A percentile compares a stretch with the other conserved stretches of the same genome.
phyloP scores from a whole-genome alignment of 352 stramenopile species.

The Phytopythium helicoides region DNA sequence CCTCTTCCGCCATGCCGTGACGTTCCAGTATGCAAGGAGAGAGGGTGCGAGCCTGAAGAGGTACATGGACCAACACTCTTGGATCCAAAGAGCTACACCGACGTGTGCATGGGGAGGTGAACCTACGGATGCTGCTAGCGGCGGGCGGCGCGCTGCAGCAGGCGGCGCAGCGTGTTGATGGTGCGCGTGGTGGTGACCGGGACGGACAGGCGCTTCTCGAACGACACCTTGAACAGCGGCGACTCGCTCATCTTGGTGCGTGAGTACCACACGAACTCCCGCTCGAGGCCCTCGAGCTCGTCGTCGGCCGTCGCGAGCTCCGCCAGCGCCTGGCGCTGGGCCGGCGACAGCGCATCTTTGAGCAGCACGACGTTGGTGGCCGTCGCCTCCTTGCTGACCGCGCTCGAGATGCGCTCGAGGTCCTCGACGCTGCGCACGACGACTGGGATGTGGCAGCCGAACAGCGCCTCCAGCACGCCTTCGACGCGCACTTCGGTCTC shows the following conservation, averaged over 20 bases:
- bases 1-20: background rate
- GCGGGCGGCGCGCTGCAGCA: slow-evolving; percentile 4
- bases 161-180: slow-evolving; percentile 29
- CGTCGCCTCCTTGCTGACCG: slow-evolving; percentile 12
- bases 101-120: no score
- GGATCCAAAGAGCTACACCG: no score
- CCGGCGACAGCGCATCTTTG: slow-evolving; percentile 15
- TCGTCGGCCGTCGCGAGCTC: slow-evolving; percentile 13
- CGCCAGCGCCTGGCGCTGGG: slow-evolving; percentile 17
- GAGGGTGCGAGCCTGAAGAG: background rate
- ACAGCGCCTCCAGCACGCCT: slow-evolving; percentile 17
- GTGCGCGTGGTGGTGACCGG: slow-evolving; percentile 20
- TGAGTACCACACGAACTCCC: slow-evolving; percentile 26
- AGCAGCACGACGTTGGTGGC: slow-evolving; percentile 27
- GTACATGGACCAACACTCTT: no score
- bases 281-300: slow-evolving; percentile 20
- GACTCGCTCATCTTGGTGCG: slow-evolving; percentile 30
- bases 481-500: slow-evolving; percentile 21
- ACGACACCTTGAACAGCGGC: slow-evolving; percentile 32
- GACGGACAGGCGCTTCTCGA: slow-evolving; percentile 28
- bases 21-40: background rate
- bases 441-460: slow-evolving; percentile 20
- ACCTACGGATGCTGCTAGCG: no score
- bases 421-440: slow-evolving; percentile 18
- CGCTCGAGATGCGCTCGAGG: slow-evolving; percentile 8